A percentile compares a stretch with the other conserved stretches of the same genome.
These are phyloP conservation scores for Colletotrichum sp. DNA, from an alignment of 2,329 filamentous ascomycete species.

Conservation along the genomic window DNA sequence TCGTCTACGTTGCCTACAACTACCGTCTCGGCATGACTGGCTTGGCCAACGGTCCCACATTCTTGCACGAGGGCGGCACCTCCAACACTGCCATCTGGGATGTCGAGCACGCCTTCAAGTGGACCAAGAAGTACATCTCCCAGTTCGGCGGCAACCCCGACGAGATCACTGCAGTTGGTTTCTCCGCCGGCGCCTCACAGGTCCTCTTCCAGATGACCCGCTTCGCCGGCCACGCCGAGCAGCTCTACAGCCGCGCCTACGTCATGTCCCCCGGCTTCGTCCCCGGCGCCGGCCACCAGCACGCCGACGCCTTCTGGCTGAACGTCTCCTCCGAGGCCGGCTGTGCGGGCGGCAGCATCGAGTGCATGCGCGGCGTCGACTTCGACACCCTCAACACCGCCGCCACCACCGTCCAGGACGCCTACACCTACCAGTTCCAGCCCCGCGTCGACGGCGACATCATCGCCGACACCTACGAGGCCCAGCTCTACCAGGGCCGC, in stretches of 20 bases:
- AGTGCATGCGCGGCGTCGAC: constrained; percentile 7
- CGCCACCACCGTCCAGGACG: neutral
- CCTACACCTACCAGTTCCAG: constrained; percentile 27
- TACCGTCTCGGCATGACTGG: constrained; percentile 48
- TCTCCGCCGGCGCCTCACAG: constrained; percentile 55
- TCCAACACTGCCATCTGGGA: constrained; percentile 46
- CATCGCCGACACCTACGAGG: constrained; percentile 32
- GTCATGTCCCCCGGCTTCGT: constrained; percentile 7
- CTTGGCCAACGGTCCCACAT: constrained; percentile 29
- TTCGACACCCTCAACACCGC: constrained; percentile 1
- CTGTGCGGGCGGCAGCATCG: neutral
- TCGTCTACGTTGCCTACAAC: constrained; percentile 45
- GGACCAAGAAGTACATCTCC: constrained; percentile 54
- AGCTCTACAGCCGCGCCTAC: neutral
- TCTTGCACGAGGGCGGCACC: constrained; percentile 25
- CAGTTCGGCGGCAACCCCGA: constrained; percentile 54
- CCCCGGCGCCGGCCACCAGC: neutral
- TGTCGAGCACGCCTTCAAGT: constrained; percentile 44
- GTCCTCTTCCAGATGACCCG: constrained; percentile 48
- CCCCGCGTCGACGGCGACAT: constrained; percentile 39
- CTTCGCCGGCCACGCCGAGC: constrained; percentile 15
- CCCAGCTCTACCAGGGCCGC: constrained; percentile 30
- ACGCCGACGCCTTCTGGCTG: constrained; percentile 8
- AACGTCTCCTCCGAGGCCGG: neutral
- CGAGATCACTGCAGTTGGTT: constrained; percentile 55